These are phyloP conservation scores for Claviceps capensis DNA, from an alignment of 2,329 filamentous ascomycete genomes.

Conservation along the genomic window DNA sequence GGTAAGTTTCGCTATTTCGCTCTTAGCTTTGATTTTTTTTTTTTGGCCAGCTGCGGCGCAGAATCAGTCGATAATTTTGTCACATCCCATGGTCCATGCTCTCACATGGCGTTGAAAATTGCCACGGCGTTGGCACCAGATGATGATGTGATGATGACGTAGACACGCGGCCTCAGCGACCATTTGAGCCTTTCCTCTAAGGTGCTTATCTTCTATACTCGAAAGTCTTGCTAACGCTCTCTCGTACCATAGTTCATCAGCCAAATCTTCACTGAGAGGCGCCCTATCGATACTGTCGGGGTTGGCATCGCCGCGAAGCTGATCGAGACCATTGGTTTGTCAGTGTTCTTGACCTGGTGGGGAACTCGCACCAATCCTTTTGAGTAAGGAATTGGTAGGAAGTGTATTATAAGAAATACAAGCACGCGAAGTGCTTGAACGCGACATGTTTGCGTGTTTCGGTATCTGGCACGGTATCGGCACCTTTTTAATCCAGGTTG, in stretches of 20 bases:
- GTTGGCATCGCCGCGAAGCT: slow-evolving; percentile 73
- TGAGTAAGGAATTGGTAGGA: slow-evolving; percentile 35
- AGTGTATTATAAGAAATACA: not conserved
- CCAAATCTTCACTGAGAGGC: slow-evolving; percentile 82
- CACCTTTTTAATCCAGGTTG: not conserved
- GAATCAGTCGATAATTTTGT: not conserved
- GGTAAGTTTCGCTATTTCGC: slow-evolving; percentile 33
- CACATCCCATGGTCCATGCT: not conserved
- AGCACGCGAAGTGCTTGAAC: not conserved
- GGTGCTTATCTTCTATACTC: not conserved
- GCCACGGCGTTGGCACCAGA: not conserved
- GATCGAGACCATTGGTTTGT: slow-evolving; percentile 85
- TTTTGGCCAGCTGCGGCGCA: not conserved
- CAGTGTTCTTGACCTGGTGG: slow-evolving; percentile 93
- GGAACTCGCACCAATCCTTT: slow-evolving; percentile 90
- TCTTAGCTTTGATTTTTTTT: not conserved
- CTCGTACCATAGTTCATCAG: slow-evolving; percentile 53
- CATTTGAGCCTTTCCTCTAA: not conserved
- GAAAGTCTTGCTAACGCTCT: not conserved
- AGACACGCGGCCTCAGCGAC: not conserved
- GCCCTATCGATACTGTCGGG: slow-evolving; percentile 78
- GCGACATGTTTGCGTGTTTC: not conserved
- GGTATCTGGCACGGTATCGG: not conserved
- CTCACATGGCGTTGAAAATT: not conserved
- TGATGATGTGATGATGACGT: slow-evolving; percentile 3